Conservation (phyloP, 2,329 filamentous ascomycete genomes). For the Thielaviopsis musarum region DNA sequence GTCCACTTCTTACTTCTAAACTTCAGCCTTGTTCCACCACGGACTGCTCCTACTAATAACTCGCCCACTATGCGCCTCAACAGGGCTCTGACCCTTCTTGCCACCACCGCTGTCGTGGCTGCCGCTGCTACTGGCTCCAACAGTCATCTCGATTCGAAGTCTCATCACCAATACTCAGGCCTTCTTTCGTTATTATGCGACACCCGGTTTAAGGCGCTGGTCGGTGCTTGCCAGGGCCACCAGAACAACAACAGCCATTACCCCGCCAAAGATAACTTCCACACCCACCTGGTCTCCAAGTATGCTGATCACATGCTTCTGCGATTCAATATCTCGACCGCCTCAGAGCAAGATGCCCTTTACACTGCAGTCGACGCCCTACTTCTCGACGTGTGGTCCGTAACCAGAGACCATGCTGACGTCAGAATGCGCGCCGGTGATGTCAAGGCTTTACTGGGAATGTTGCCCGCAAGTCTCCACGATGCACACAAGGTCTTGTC, state of each 20-base stretch:
- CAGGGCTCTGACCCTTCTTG: neutral
- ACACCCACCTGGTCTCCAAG: constrained; percentile 14
- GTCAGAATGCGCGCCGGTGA: constrained; percentile 62
- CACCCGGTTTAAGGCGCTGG: neutral
- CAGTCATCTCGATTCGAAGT: neutral
- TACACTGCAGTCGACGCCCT: constrained; percentile 57
- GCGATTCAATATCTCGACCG: constrained; percentile 62
- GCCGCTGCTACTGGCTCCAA: neutral
- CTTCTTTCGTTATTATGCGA: neutral
- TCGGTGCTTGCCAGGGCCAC: neutral
- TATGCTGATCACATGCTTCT: constrained; percentile 78
- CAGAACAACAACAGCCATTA: no score
- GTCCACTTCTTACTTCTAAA: neutral
- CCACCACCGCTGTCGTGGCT: neutral
- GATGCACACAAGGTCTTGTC: constrained; percentile 59
- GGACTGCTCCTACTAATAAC: neutral
- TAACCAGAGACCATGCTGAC: constrained; percentile 67
- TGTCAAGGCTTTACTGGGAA: constrained; percentile 58
- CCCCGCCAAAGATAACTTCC: neutral
- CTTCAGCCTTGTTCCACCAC: neutral
- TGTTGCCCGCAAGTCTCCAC: constrained; percentile 61
- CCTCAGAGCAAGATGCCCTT: constrained; percentile 52
- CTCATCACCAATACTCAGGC: neutral
- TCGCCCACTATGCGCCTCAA: neutral
- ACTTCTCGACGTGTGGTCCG: constrained; percentile 83